phyloP scores from a whole-genome alignment of 2,329 filamentous ascomycete species.

The Colletotrichum higginsianum region DNA sequence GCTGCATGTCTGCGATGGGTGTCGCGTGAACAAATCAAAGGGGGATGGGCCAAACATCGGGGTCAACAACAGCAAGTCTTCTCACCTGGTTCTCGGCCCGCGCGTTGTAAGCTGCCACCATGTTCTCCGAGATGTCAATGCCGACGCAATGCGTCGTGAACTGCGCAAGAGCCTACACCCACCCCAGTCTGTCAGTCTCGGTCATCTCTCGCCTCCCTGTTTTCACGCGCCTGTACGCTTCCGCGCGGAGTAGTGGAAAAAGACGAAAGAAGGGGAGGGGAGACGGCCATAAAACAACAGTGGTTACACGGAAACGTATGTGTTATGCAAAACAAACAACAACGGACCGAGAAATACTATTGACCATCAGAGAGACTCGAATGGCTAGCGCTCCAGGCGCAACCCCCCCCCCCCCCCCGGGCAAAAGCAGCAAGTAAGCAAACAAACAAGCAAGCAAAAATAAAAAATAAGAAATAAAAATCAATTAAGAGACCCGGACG shows the following conservation, averaged over 20 bases:
- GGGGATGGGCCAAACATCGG: neutral
- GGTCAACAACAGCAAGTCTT: neutral
- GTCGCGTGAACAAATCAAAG: neutral
- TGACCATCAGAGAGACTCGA: no score
- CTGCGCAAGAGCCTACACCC: slow-evolving; percentile 70
- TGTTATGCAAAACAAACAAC: neutral
- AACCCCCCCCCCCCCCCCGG: no score
- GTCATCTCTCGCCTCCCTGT: neutral
- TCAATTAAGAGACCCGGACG: neutral
- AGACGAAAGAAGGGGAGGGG: neutral
- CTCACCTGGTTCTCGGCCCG: slow-evolving; percentile 68
- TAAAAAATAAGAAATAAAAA: neutral
- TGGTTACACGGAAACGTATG: neutral
- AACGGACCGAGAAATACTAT: neutral
- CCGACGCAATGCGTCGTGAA: slow-evolving; percentile 76
- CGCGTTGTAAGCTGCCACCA: slow-evolving; percentile 78
- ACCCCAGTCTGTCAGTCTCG: slow-evolving; percentile 5
- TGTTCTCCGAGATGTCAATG: slow-evolving; percentile 79
- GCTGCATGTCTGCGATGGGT: neutral
- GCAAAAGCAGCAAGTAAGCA: no score
- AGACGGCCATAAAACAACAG: neutral
- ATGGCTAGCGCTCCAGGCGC: no score
- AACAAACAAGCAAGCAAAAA: no score
- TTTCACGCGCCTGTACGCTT: neutral
- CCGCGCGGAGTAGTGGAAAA: neutral